A percentile compares a stretch with the other conserved stretches of the same genome.
phyloP scores from a whole-genome alignment of 2,329 filamentous ascomycete species.

The Fusarium austroafricanum region DNA sequence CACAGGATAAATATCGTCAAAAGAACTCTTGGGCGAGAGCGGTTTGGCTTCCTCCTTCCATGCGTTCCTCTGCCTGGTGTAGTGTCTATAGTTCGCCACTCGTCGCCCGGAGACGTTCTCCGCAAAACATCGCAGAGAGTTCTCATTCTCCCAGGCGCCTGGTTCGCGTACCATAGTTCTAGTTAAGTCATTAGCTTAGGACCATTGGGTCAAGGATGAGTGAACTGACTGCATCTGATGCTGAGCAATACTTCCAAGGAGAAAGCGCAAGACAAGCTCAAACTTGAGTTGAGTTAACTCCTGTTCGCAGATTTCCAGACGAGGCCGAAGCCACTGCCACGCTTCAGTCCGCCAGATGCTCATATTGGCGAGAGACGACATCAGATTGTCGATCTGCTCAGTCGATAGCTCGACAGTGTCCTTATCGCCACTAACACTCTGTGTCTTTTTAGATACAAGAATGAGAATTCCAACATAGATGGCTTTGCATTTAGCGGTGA shows the following conservation, averaged over 20 bases:
- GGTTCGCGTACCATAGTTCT: background rate
- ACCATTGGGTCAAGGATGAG: accelerated
- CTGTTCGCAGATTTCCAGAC: background rate
- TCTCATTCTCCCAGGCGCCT: background rate
- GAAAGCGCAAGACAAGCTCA: conserved; percentile 7
- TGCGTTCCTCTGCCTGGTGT: accelerated
- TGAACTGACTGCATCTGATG: conserved; percentile 2
- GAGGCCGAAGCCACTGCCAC: conserved; percentile 7
- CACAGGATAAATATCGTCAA: background rate
- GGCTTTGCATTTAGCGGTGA: background rate
- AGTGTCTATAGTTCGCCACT: background rate
- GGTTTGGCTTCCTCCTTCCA: accelerated
- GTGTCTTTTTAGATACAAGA: background rate
- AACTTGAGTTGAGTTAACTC: conserved; percentile 6
- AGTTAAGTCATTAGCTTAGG: accelerated
- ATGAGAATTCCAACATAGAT: background rate
- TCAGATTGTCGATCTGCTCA: background rate
- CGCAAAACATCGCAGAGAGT: background rate
- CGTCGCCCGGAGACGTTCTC: background rate
- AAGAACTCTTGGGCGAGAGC: accelerated
- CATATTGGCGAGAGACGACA: background rate
- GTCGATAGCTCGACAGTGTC: accelerated
- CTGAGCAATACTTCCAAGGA: conserved; percentile 9
- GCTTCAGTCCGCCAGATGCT: accelerated
- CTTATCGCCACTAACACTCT: background rate